Evolutionary conservation across 2,329 filamentous ascomycete genomes (phyloP), one percentile per base, ranked within the genome.

Genomic region (Aspergillus fischeri): DNA sequence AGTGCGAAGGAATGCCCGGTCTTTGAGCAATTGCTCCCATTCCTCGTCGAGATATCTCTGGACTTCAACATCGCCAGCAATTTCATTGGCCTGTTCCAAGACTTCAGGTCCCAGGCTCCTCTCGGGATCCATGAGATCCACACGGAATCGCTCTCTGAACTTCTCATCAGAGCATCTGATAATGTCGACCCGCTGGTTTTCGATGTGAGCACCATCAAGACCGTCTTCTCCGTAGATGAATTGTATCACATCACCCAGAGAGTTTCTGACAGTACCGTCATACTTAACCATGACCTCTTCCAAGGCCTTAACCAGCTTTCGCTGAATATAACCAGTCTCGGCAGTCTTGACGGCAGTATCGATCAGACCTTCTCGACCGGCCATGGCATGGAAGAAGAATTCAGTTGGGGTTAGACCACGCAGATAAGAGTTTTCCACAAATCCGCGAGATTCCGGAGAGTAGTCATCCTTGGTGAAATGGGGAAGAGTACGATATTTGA

Each of bases 341-440:
- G 94, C 94, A 63, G 94, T 99, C 84, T 99, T 99, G 78, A 99
- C 95, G 64, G 94, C 94, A 53, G 94, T 99, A 83, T 99, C 94
- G 67, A 99, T 99, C 55, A 99, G 83, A 96, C 94, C 94, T 78
- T 99, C 94, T 81, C 94, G 87, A 91, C 94, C 94, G 82, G 94
- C 94, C 94, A 99, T 99, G 71, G 94, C 94, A 84, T 99, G 94
- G 83, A 99, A 99, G 81, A 97, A 99, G 79, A 99, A 99, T 67
- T 99, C 94, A 0, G 90, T 88, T 0, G 94, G 94, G 0, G 95
- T 99, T 58, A 99, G 80, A 55, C 94, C 94, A 80, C 94, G 90
- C 11, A 99, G 85, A 68, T 99, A 99, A 0, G 94, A 99, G 78
- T 99, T 99, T 76, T 99, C 94, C 21, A 99, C 94, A 70, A 99